Percentiles rank a stretch among this genome's conserved stretches.
Conservation (phyloP, 2,329 filamentous ascomycete species). For the Pseudogymnoascus sp. region DNA sequence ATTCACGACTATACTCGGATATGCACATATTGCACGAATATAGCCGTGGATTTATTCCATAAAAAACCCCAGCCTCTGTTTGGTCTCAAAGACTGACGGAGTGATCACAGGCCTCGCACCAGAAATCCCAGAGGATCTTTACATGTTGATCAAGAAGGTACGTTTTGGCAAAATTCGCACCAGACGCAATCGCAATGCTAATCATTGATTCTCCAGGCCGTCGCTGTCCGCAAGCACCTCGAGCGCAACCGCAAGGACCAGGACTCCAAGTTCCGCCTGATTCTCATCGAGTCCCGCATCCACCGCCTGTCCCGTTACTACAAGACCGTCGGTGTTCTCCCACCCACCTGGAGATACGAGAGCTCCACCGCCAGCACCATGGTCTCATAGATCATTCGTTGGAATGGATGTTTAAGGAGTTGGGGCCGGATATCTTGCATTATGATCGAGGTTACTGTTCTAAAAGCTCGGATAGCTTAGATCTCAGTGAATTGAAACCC, state of each 20-base stretch:
- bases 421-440: constrained; percentile 25
- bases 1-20: constrained; percentile 16
- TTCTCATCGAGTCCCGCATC: constrained; percentile 99
- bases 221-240: constrained; percentile 99
- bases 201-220: constrained; percentile 51
- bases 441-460: constrained; percentile 15
- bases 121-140: constrained; percentile 98
- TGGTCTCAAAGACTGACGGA: constrained; percentile 83
- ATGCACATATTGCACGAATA: constrained; percentile 18
- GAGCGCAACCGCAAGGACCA: constrained; percentile 99
- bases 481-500: constrained; percentile 8
- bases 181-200: constrained; percentile 18
- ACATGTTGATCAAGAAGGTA: constrained; percentile 99
- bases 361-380: constrained; percentile 90
- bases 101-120: constrained; percentile 96
- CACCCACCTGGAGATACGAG: constrained; percentile 99
- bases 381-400: constrained; percentile 62
- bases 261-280: constrained; percentile 99
- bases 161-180: constrained; percentile 18
- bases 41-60: constrained; percentile 12
- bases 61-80: constrained; percentile 64
- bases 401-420: constrained; percentile 24
- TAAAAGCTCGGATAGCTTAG: constrained; percentile 9
- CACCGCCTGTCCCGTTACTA: constrained; percentile 99
- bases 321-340: constrained; percentile 82